Percentiles rank a stretch among this genome's conserved stretches.
Evolutionary conservation across 352 stramenopile genomes (phyloP).

Genomic region (Halophytophthora batemanensis): DNA sequence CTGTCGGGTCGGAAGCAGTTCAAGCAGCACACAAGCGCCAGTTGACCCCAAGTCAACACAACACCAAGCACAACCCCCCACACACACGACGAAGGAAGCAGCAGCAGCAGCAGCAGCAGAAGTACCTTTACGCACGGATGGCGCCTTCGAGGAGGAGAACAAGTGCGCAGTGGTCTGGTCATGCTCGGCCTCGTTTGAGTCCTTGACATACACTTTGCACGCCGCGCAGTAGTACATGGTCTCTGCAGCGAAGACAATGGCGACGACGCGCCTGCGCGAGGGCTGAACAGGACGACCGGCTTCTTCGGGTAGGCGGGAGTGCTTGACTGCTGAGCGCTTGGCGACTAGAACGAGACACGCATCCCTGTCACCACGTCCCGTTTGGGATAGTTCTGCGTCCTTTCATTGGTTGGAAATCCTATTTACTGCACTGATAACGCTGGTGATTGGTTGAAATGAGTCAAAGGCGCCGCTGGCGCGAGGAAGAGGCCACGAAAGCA

Average conservation of each 20-base stretch:
- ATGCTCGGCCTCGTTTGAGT: constrained; percentile 46
- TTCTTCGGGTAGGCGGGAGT: too few relatives aligned
- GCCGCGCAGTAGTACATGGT: constrained; percentile 62
- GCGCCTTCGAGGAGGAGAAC: constrained; percentile 39
- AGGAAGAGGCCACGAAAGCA: constrained; percentile 1
- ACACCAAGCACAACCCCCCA: background rate
- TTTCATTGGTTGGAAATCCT: background rate
- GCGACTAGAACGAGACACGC: too few relatives aligned
- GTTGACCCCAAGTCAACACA: background rate
- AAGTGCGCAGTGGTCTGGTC: constrained; percentile 53
- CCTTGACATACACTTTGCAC: constrained; percentile 61
- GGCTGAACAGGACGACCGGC: too few relatives aligned
- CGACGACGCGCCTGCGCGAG: background rate
- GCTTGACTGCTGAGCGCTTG: too few relatives aligned
- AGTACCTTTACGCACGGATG: constrained; percentile 46
- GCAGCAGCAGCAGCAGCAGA: background rate
- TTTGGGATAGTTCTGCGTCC: background rate
- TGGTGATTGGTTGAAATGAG: constrained; percentile 24
- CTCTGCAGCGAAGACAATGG: too few relatives aligned
- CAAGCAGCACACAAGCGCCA: constrained; percentile 2
- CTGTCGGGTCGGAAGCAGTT: constrained; percentile 10
- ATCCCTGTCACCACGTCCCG: background rate
- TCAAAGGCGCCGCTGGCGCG: background rate
- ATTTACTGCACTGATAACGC: background rate
- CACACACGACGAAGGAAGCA: too few relatives aligned